Conservation (phyloP, 768 basidiomycete species). For the Dioszegia hungarica region DNA sequence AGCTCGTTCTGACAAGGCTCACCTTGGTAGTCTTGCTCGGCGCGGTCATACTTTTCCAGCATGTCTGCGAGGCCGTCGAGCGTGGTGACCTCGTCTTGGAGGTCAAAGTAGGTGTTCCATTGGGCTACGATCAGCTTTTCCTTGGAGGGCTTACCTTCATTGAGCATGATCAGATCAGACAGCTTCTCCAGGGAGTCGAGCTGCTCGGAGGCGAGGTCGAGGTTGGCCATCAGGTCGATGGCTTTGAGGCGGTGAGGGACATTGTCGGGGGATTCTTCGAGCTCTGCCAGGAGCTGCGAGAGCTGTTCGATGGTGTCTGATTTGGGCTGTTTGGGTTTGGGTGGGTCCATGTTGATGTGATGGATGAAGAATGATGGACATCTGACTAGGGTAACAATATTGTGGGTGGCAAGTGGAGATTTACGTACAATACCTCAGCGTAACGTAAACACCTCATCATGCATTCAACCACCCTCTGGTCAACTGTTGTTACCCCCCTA, state of each 20-base stretch:
- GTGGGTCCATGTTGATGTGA: neutral
- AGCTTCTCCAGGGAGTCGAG: conserved; percentile 22
- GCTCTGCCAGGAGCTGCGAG: conserved; percentile 17
- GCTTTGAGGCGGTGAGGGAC: conserved; percentile 27
- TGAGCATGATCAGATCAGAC: conserved; percentile 27
- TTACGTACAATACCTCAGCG: too few relatives aligned
- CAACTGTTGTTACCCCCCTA: too few relatives aligned
- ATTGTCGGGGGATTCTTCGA: conserved; percentile 29
- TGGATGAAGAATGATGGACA: neutral
- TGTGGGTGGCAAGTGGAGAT: neutral
- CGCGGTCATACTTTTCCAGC: conserved; percentile 29
- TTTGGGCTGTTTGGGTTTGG: too few relatives aligned
- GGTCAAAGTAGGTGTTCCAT: conserved; percentile 32
- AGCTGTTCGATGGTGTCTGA: conserved; percentile 14
- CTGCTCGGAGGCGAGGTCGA: conserved; percentile 6
- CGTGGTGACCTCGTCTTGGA: conserved; percentile 5
- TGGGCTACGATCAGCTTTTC: conserved; percentile 19
- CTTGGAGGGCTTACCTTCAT: conserved; percentile 22
- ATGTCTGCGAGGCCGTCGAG: conserved; percentile 31
- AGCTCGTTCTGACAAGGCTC: conserved; percentile 1
- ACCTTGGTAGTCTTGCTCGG: conserved; percentile 41
- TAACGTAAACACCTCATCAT: too few relatives aligned
- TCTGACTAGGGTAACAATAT: too few relatives aligned
- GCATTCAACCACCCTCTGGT: too few relatives aligned
- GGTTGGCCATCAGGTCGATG: conserved; percentile 19